A percentile compares a stretch with the other conserved stretches of the same genome.
Conservation (phyloP, 2,329 filamentous ascomycete genomes). For the Beauveria rudraprayagi region DNA sequence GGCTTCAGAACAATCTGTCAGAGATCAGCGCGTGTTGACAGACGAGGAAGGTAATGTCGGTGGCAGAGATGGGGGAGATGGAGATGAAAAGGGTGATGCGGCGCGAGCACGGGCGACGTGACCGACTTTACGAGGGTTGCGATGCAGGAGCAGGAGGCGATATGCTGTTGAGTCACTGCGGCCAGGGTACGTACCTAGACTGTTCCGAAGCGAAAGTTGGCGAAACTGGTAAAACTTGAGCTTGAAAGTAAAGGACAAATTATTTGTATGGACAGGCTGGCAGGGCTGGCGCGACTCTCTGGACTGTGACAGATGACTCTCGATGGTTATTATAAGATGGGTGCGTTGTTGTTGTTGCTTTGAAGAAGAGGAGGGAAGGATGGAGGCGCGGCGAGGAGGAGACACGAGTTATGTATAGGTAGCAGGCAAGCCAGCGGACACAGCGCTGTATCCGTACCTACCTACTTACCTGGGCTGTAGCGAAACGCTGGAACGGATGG, state of each 20-base stretch:
- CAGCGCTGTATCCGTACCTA: too few species aligned
- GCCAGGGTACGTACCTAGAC: constrained; percentile 9
- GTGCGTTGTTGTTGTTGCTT: constrained; percentile 43
- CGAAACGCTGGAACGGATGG: background rate
- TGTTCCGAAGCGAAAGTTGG: constrained; percentile 10
- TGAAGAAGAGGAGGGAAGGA: constrained; percentile 26
- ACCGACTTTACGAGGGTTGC: background rate
- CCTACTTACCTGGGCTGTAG: background rate
- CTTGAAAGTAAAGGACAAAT: background rate
- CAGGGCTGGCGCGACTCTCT: constrained; percentile 49
- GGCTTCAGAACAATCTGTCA: constrained; percentile 36
- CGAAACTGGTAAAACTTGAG: constrained; percentile 6
- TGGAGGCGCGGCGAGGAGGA: constrained; percentile 19
- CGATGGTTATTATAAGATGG: constrained; percentile 41
- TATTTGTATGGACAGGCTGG: constrained; percentile 25
- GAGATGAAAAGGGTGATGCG: constrained; percentile 18
- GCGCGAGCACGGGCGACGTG: constrained; percentile 9
- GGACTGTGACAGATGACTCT: constrained; percentile 55
- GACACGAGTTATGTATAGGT: constrained; percentile 16
- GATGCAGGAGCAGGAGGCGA: constrained; percentile 1
- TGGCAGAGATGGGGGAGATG: constrained; percentile 17
- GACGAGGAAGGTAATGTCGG: constrained; percentile 10
- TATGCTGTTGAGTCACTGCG: constrained; percentile 11
- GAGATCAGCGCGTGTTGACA: constrained; percentile 6
- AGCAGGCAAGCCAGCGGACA: constrained; percentile 6